Evolutionary conservation across 2,329 filamentous ascomycete species (phyloP).

Genomic region (Alternaria sp.): DNA sequence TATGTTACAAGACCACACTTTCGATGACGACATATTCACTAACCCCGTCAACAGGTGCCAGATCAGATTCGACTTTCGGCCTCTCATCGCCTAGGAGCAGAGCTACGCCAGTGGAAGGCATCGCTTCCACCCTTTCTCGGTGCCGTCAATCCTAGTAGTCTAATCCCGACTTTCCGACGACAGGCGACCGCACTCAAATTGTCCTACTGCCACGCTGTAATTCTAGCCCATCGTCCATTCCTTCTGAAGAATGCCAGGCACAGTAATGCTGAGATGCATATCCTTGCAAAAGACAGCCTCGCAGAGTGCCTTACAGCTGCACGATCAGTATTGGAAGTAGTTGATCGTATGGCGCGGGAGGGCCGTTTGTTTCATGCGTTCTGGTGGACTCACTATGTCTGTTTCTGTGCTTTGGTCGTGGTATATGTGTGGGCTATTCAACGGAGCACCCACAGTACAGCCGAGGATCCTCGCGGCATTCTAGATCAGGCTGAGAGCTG

Average conservation of each 20-base stretch:
- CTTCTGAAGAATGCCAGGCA: conserved; percentile 32
- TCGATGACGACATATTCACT: background rate
- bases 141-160: conserved; percentile 56
- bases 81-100: conserved; percentile 51
- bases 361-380: conserved; percentile 55
- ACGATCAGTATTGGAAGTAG: conserved; percentile 48
- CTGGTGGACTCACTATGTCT: conserved; percentile 61
- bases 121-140: conserved; percentile 56
- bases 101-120: conserved; percentile 48
- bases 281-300: conserved; percentile 51
- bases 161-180: conserved; percentile 57
- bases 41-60: conserved; percentile 19
- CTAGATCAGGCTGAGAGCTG: conserved; percentile 57
- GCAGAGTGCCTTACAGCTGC: conserved; percentile 57
- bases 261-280: conserved; percentile 30
- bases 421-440: conserved; percentile 61
- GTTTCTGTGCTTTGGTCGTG: conserved; percentile 59
- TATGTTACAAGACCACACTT: conserved; percentile 1
- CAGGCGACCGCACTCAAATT: conserved; percentile 46
- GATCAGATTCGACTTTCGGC: conserved; percentile 50
- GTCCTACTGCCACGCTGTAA: conserved; percentile 48
- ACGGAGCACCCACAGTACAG: conserved; percentile 26
- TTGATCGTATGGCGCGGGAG: conserved; percentile 53
- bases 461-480: conserved; percentile 35
- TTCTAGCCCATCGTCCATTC: conserved; percentile 48